Evolutionary conservation across 1,284 basidiomycete species (phyloP).

Genomic region (Inonotus hispidus): DNA sequence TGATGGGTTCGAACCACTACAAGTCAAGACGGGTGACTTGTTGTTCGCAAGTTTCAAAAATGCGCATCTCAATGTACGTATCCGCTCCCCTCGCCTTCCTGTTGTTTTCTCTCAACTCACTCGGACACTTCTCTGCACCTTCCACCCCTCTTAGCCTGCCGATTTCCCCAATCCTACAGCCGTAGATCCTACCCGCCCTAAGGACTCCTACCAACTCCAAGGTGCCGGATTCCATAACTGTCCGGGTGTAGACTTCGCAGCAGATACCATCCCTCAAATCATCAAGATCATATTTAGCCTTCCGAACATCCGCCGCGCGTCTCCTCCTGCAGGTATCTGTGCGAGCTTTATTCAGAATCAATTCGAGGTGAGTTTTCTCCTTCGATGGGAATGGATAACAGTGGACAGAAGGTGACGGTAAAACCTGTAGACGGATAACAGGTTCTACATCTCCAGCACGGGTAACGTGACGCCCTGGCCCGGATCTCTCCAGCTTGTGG

Average conservation of each 20-base stretch:
- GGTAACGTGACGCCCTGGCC: slow-evolving; percentile 29
- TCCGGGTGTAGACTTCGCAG: slow-evolving; percentile 35
- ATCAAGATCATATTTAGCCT: slow-evolving; percentile 41
- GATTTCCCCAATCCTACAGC: slow-evolving; percentile 41
- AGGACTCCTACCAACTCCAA: slow-evolving; percentile 35
- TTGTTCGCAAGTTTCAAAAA: slow-evolving; percentile 44
- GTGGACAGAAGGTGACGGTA: too few species aligned
- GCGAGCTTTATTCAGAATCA: slow-evolving; percentile 28
- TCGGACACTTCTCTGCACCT: not conserved
- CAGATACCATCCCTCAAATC: slow-evolving; percentile 38
- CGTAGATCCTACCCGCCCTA: slow-evolving; percentile 37
- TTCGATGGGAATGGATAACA: not conserved
- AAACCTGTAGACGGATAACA: too few species aligned
- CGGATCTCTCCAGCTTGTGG: slow-evolving; percentile 26
- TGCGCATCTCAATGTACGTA: slow-evolving; percentile 43
- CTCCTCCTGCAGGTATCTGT: slow-evolving; percentile 35
- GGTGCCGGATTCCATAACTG: slow-evolving; percentile 42
- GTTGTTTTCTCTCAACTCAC: not conserved
- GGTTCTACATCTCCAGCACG: slow-evolving; percentile 26
- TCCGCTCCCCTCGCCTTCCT: not conserved
- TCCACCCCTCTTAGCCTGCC: slow-evolving; percentile 23
- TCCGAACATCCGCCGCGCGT: slow-evolving; percentile 41
- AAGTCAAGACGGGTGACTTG: slow-evolving; percentile 39
- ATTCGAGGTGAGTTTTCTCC: slow-evolving; percentile 2
- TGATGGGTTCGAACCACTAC: slow-evolving; percentile 31